Percentiles rank a stretch among this genome's conserved stretches.
phyloP scores from a whole-genome alignment of 2,329 filamentous ascomycete genomes.

The Fusarium zealandicum region DNA sequence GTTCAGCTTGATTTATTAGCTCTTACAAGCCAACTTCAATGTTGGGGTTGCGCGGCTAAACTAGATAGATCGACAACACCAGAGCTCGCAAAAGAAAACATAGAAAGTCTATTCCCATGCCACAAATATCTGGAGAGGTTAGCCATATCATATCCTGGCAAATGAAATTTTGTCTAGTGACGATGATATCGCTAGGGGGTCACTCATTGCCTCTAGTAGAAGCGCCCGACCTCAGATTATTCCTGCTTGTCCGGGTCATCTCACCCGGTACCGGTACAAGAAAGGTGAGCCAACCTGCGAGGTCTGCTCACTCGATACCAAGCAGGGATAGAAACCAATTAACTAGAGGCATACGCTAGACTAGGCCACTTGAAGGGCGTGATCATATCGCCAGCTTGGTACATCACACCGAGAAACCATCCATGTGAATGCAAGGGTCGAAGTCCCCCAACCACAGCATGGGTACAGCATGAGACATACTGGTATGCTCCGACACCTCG shows the following conservation, averaged over 20 bases:
- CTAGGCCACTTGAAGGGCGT: not conserved
- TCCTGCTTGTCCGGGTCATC: conserved; percentile 30
- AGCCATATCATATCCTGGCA: not conserved
- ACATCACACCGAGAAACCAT: too few relatives aligned
- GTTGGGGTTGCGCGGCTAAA: not conserved
- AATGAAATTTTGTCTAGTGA: not conserved
- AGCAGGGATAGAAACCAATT: not conserved
- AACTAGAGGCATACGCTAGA: not conserved
- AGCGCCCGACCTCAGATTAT: conserved; percentile 11
- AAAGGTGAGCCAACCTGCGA: not conserved
- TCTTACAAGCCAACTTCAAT: not conserved
- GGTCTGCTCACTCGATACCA: conserved; percentile 5
- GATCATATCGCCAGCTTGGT: too few relatives aligned
- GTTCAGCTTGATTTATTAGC: not conserved
- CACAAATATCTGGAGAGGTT: not conserved
- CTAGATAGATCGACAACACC: not conserved
- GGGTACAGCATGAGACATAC: too few relatives aligned
- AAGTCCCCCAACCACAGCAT: too few relatives aligned
- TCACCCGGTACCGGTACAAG: conserved; percentile 7
- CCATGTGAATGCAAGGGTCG: too few relatives aligned
- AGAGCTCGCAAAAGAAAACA: conserved; percentile 6
- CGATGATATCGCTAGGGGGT: not conserved
- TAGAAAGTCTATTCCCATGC: conserved; percentile 4
- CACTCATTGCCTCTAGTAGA: not conserved
- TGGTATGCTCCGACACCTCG: too few relatives aligned